Percentiles rank a stretch among this genome's conserved stretches.
These are phyloP conservation scores for Jaenimonas drosophilae DNA, from an alignment of 208 protist genomes.

Conservation along the genomic window DNA sequence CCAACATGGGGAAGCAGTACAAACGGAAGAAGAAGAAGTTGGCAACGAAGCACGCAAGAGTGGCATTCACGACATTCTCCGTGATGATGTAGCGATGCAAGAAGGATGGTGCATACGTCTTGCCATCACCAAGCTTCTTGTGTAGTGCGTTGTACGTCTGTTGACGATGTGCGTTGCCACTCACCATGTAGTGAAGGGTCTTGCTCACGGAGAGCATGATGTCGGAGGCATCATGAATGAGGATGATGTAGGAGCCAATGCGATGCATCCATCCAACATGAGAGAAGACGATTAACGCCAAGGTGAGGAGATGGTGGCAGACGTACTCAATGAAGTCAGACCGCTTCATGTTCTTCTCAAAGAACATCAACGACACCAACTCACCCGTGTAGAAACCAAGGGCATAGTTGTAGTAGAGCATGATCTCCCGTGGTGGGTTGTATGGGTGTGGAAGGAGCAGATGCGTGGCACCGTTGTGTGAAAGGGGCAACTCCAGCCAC, in stretches of 20 bases:
- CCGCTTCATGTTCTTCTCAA: slow-evolving; percentile 41
- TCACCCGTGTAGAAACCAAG: slow-evolving; percentile 64
- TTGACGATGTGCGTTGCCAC: slow-evolving; percentile 15
- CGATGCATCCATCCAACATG: slow-evolving; percentile 52
- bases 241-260: slow-evolving; percentile 56
- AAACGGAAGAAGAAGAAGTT: slow-evolving; percentile 57
- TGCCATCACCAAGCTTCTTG: neutral
- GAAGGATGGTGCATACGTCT: slow-evolving; percentile 9
- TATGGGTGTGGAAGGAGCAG: slow-evolving; percentile 46
- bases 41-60: slow-evolving; percentile 31
- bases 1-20: slow-evolving; percentile 43
- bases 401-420: slow-evolving; percentile 58
- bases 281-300: slow-evolving; percentile 45
- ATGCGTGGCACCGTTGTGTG: slow-evolving; percentile 13
- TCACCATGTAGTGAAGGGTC: slow-evolving; percentile 40
- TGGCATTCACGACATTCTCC: slow-evolving; percentile 19
- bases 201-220: slow-evolving; percentile 60
- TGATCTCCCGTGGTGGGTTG: slow-evolving; percentile 20
- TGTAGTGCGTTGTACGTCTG: slow-evolving; percentile 9
- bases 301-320: slow-evolving; percentile 49
- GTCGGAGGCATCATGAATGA: slow-evolving; percentile 66
- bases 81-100: slow-evolving; percentile 22
- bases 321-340: slow-evolving; percentile 62
- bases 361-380: slow-evolving; percentile 28
- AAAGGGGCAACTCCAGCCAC: slow-evolving; percentile 44